phyloP scores from a whole-genome alignment of 257 asterid genomes.

The Gardenia jasminoides region DNA sequence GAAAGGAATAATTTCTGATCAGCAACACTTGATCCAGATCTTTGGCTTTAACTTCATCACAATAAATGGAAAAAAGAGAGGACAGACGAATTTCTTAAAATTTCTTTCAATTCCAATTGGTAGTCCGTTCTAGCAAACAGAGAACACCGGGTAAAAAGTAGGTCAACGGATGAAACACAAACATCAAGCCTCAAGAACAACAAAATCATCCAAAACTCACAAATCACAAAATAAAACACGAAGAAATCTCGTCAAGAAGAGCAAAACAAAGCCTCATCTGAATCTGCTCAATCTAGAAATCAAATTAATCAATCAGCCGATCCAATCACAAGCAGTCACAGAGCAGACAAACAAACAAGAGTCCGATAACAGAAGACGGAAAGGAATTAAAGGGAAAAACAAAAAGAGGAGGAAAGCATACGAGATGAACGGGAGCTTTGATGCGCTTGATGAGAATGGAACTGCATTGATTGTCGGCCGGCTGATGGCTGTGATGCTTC shows the following conservation, averaged over 20 bases:
- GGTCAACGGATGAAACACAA: background rate
- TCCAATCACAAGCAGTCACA: constrained; percentile 1
- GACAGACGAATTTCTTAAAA: background rate
- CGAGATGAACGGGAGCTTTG: constrained; percentile 73
- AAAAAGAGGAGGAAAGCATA: constrained; percentile 18
- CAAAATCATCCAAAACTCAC: constrained; percentile 8
- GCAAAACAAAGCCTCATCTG: constrained; percentile 11
- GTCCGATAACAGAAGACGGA: background rate
- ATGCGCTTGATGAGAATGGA: constrained; percentile 64
- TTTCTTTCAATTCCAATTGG: background rate
- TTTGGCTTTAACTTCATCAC: background rate
- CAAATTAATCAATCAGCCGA: constrained; percentile 4
- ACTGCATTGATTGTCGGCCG: constrained; percentile 59
- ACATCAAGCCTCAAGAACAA: background rate
- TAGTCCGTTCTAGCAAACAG: background rate
- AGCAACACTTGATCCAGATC: background rate
- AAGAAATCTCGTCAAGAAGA: constrained; percentile 1
- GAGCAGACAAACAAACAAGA: background rate
- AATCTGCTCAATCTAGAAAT: constrained; percentile 10
- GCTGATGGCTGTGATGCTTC: constrained; percentile 61
- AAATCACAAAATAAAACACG: constrained; percentile 9
- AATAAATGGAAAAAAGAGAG: background rate
- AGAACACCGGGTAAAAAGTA: background rate
- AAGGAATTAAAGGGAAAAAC: background rate
- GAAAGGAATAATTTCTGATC: background rate